These are phyloP conservation scores for Zygnema circumcarinatum DNA, from an alignment of 139 green algal genomes.

Conservation along the genomic window DNA sequence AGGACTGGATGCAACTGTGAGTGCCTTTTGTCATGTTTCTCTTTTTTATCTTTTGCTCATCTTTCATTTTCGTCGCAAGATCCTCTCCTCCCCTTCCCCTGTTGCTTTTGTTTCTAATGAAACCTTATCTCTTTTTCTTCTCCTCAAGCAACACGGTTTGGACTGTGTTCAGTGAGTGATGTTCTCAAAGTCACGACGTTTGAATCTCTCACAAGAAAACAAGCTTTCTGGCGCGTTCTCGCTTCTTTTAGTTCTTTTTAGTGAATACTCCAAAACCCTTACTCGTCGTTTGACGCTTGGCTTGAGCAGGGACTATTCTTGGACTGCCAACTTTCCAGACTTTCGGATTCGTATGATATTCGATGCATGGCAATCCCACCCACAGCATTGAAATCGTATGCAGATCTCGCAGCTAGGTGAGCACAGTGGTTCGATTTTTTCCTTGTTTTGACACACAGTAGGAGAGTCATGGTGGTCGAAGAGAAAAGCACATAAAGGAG, in stretches of 20 bases:
- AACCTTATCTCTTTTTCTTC: not conserved
- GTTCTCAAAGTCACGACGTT: too few species aligned
- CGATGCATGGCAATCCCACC: conserved; percentile 33
- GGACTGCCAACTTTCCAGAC: not conserved
- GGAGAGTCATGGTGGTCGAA: too few species aligned
- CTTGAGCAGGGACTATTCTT: conserved; percentile 41
- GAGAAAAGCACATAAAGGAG: too few species aligned
- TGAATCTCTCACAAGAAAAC: too few species aligned
- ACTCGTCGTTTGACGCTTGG: too few species aligned
- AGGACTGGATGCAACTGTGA: conserved; percentile 29
- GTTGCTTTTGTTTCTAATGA: not conserved
- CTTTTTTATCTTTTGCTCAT: not conserved
- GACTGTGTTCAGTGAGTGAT: too few species aligned
- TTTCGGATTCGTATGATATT: conserved; percentile 17
- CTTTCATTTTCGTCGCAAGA: not conserved
- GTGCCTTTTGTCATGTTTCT: not conserved
- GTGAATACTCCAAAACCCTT: too few species aligned
- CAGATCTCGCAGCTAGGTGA: conserved; percentile 22
- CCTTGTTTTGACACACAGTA: too few species aligned
- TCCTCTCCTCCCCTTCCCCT: not conserved
- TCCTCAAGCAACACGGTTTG: too few species aligned
- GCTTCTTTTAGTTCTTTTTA: too few species aligned
- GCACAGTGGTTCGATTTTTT: too few species aligned
- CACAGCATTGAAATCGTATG: conserved; percentile 14
- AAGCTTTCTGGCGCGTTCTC: too few species aligned